These are phyloP conservation scores for Eucalyptus microcorys DNA, from an alignment of 345 rosid genomes.

Conservation along the genomic window DNA sequence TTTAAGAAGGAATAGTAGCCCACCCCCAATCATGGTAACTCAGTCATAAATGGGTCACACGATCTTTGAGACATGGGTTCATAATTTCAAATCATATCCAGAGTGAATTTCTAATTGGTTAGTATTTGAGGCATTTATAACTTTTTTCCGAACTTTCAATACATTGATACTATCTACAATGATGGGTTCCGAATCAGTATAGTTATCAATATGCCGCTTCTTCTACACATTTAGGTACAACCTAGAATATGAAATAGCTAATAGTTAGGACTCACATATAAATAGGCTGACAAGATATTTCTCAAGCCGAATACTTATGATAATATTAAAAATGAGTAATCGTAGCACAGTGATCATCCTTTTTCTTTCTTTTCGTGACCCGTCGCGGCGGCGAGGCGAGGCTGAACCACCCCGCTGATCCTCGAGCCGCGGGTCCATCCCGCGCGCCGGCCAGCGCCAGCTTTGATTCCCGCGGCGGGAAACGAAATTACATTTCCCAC, in stretches of 20 bases:
- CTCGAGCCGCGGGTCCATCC: neutral
- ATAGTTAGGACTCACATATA: rapidly evolving
- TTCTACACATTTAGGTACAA: too few species aligned
- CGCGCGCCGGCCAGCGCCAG: neutral
- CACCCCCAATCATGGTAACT: rapidly evolving
- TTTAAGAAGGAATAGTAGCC: rapidly evolving
- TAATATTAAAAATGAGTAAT: rapidly evolving
- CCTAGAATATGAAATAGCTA: too few species aligned
- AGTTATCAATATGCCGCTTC: too few species aligned
- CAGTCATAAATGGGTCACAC: rapidly evolving
- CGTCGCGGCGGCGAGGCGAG: neutral
- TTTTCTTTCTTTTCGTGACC: rapidly evolving
- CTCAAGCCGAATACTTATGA: rapidly evolving
- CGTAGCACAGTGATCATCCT: rapidly evolving
- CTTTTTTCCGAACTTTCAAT: rapidly evolving
- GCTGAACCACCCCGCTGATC: neutral
- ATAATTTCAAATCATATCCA: rapidly evolving
- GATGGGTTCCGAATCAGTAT: too few species aligned
- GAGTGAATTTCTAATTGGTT: rapidly evolving
- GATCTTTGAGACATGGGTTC: rapidly evolving
- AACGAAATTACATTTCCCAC: neutral
- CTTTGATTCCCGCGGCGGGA: neutral
- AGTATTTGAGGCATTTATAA: neutral
- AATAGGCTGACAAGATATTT: rapidly evolving
- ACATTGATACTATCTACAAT: rapidly evolving